Conservation (phyloP, 164 flowering plant genomes). For the Macadamia tetraphylla region DNA sequence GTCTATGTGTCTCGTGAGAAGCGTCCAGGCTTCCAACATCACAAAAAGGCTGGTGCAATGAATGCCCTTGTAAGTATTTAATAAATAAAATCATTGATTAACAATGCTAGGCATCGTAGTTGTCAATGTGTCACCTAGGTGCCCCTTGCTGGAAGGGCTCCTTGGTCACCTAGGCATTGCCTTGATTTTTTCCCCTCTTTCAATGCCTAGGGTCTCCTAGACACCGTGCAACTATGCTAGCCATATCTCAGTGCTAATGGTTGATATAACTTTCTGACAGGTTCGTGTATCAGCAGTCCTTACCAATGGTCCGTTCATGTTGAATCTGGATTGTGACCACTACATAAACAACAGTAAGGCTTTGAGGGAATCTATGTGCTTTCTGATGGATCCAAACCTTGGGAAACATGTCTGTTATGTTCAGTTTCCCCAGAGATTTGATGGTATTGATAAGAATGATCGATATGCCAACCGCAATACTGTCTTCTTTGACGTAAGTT, state of each 20-base stretch:
- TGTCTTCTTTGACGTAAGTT: constrained; percentile 58
- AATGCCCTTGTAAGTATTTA: constrained; percentile 48
- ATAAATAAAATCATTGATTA: neutral
- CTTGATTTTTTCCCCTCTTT: no score
- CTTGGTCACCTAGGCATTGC: no score
- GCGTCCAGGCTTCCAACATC: constrained; percentile 57
- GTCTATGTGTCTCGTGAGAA: constrained; percentile 57
- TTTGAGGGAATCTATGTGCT: constrained; percentile 63
- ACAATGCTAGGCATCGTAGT: neutral
- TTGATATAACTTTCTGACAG: constrained; percentile 8
- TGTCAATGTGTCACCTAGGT: no score
- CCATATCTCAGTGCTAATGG: neutral
- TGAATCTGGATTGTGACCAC: constrained; percentile 73
- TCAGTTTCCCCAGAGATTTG: constrained; percentile 64
- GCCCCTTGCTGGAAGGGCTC: no score
- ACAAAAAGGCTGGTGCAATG: constrained; percentile 69
- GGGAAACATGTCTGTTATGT: constrained; percentile 58
- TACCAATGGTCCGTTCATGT: constrained; percentile 56
- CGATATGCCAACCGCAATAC: constrained; percentile 65
- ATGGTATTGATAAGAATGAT: constrained; percentile 62
- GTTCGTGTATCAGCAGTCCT: constrained; percentile 58
- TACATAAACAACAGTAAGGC: constrained; percentile 71
- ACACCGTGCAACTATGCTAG: neutral
- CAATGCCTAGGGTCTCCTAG: no score
- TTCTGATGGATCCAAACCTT: constrained; percentile 57